Evolutionary conservation across 805 yeast species (phyloP).

Genomic region (Nakazawaea laoshanensis): DNA sequence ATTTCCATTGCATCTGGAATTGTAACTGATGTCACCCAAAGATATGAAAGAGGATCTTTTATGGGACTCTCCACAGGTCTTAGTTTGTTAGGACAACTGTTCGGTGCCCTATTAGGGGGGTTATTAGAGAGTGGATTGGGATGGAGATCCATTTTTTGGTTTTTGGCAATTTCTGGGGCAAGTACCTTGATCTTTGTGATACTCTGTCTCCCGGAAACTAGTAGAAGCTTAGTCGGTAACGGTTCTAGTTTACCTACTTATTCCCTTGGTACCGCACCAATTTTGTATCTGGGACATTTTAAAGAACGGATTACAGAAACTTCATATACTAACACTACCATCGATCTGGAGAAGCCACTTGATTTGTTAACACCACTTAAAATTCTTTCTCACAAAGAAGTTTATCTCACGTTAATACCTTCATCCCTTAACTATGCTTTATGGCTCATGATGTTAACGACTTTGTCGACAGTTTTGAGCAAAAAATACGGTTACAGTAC

Average conservation of each 20-base stretch:
- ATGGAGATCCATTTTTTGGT: conserved; percentile 81
- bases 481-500: conserved; percentile 37
- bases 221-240: conserved; percentile 65
- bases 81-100: conserved; percentile 63
- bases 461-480: conserved; percentile 44
- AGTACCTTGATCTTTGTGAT: conserved; percentile 24
- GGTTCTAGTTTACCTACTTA: conserved; percentile 46
- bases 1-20: conserved; percentile 64
- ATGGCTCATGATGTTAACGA: conserved; percentile 58
- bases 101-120: conserved; percentile 69
- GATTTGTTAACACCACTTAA: conserved; percentile 28
- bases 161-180: conserved; percentile 59
- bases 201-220: conserved; percentile 64
- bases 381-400: conserved; percentile 34
- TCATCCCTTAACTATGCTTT: conserved; percentile 51
- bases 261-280: conserved; percentile 34
- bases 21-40: conserved; percentile 64
- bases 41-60: conserved; percentile 60
- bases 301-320: conserved; percentile 24
- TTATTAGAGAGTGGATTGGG: conserved; percentile 41
- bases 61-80: conserved; percentile 61
- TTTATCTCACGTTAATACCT: conserved; percentile 38
- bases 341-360: conserved; percentile 12
- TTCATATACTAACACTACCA: conserved; percentile 10
- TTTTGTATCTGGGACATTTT: conserved; percentile 25